Evolutionary conservation across 306 rosid genomes (phyloP).

Genomic region (Lathyrus oleraceus): DNA sequence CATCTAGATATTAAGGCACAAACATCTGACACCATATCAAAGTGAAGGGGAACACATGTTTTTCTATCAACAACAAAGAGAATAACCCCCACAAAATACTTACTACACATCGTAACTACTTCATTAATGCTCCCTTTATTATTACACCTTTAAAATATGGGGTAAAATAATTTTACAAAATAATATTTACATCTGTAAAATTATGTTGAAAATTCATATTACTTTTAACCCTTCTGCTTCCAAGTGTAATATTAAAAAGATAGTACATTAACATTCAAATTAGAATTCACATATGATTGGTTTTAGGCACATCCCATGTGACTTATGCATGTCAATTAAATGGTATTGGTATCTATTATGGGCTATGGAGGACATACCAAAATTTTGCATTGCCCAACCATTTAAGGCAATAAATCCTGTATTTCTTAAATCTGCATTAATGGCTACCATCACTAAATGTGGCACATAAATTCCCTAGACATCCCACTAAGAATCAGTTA

Average conservation of each 20-base stretch:
- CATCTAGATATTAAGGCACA: neutral
- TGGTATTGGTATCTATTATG: conserved; percentile 23
- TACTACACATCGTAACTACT: no score
- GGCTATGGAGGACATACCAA: conserved; percentile 7
- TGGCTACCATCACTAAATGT: conserved; percentile 26
- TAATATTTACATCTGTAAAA: neutral
- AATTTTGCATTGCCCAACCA: conserved; percentile 29
- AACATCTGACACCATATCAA: conserved; percentile 30
- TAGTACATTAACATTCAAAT: neutral
- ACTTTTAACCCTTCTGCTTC: neutral
- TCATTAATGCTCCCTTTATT: no score
- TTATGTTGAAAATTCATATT: no score
- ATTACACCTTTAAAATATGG: no score
- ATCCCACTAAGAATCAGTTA: conserved; percentile 39
- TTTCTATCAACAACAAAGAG: conserved; percentile 24
- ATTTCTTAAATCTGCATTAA: conserved; percentile 48
- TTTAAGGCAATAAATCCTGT: conserved; percentile 36
- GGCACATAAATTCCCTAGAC: conserved; percentile 50
- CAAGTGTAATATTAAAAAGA: neutral
- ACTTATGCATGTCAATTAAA: conserved; percentile 31
- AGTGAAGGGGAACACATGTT: conserved; percentile 31
- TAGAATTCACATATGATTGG: neutral
- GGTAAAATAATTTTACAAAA: no score
- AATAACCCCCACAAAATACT: conserved; percentile 19
- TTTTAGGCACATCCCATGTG: conserved; percentile 42